These are phyloP conservation scores for Plasmodium adleri DNA, from an alignment of 169 alveolate genomes.

Conservation along the genomic window DNA sequence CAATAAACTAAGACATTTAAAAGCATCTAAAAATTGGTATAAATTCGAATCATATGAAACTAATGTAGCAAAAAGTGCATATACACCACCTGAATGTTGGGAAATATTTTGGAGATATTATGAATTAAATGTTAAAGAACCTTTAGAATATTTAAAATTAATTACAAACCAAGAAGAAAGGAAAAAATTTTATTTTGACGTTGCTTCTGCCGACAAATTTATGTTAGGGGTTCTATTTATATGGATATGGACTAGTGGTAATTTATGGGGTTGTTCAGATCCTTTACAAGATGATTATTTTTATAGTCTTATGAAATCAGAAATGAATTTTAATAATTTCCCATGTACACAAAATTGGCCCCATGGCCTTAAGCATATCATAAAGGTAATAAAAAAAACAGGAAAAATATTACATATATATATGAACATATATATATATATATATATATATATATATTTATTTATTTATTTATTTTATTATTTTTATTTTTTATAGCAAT, in stretches of 20 bases:
- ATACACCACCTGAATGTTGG: constrained; percentile 90
- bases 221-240: constrained; percentile 78
- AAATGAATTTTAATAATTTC: constrained; percentile 45
- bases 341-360: constrained; percentile 46
- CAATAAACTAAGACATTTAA: constrained; percentile 76
- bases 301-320: constrained; percentile 25
- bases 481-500: constrained; percentile 13
- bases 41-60: constrained; percentile 86
- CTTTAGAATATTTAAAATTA: constrained; percentile 8
- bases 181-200: constrained; percentile 81
- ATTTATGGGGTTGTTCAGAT: constrained; percentile 85
- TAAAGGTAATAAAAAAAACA: constrained; percentile 12
- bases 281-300: constrained; percentile 81
- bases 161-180: constrained; percentile 63
- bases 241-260: constrained; percentile 88
- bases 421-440: neutral
- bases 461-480: neutral
- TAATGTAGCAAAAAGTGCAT: constrained; percentile 86
- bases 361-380: constrained; percentile 18
- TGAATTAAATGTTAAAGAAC: constrained; percentile 35
- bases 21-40: constrained; percentile 67
- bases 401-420: neutral
- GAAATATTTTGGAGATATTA: constrained; percentile 76
- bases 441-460: neutral
- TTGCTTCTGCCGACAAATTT: constrained; percentile 83